Base-by-base conservation (phyloP, 2,329 filamentous ascomycete species). In the Coniochaeta prunicola region DNA sequence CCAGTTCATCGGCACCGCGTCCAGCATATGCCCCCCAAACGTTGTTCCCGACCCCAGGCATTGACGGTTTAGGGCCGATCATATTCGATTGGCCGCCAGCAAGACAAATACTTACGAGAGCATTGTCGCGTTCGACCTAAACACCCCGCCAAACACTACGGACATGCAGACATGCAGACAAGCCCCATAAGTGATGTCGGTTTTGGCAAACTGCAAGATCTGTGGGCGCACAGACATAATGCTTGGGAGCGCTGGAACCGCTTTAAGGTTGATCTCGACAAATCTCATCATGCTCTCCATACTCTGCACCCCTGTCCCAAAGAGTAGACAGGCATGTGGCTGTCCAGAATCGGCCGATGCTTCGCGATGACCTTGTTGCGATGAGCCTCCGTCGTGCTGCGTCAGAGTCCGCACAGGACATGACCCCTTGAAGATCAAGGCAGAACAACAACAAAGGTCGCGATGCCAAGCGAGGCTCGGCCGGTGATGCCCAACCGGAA, bases 1-100 rank as follows among this genome's bases (percentile, higher is more conserved):
- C 77, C 76, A 79, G 74, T 79, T 79, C 74, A 73, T 73, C 54
- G 54, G 54, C 54, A 40, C 30, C 54, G 33, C 19, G 19, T 40
- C 19, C 40, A 33, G 53, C 53, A 54, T 34, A 54, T 7, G 28
- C 53, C 30, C n/a, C 48, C 30, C 34, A 54, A 24, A 24, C 13
- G 53, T 10, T 34, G 17, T 34, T 34, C 28, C 9, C 53, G 17
- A 36, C 30, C 34, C 53, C 2, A 54, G 28, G 53, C 53, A 54
- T 54, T 54, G 53, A 54, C 30, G 21, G 30, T 21, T 12, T 10
- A 34, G 13, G 28, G 31, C n/a, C n/a, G 31, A 54, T 33, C 30
- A 21, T 28, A 17, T 53, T 54, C 19, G 10, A 42, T 31, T 45
- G 31, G 42, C 24, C 45, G 26, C 57, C 13, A 36, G 15, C 33